Evolutionary conservation across 108 stramenopile genomes (phyloP).

Genomic region (Craspedostauros australis): DNA sequence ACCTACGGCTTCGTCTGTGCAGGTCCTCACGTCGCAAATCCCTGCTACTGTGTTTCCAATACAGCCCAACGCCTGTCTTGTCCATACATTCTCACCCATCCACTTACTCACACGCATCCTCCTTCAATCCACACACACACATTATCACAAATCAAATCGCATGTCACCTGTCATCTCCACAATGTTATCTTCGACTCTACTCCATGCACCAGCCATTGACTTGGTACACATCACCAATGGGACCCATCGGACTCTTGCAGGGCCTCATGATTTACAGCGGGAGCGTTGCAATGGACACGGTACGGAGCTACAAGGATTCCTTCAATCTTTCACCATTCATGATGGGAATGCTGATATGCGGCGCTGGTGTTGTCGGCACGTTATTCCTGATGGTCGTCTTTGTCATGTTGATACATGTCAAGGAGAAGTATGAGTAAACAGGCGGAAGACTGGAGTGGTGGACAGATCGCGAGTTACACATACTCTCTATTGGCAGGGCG

Average conservation of each 20-base stretch:
- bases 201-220: conserved; percentile 25
- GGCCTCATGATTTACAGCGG: conserved; percentile 48
- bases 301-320: conserved; percentile 28
- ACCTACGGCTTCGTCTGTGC: too few relatives aligned
- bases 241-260: conserved; percentile 70
- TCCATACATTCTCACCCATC: too few relatives aligned
- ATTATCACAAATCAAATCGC: too few relatives aligned
- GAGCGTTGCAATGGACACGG: conserved; percentile 26
- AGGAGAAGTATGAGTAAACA: conserved; percentile 10
- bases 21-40: too few relatives aligned
- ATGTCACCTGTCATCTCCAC: too few relatives aligned
- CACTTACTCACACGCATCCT: too few relatives aligned
- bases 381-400: conserved; percentile 22
- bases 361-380: conserved; percentile 17
- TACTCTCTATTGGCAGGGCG: not conserved
- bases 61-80: too few relatives aligned
- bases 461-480: not conserved
- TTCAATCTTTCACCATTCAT: conserved; percentile 36
- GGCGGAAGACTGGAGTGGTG: not conserved
- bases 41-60: too few relatives aligned
- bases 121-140: too few relatives aligned
- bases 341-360: conserved; percentile 17
- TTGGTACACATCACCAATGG: conserved; percentile 54
- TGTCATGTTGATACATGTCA: conserved; percentile 18
- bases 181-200: not conserved